Base-by-base conservation (phyloP, 2,329 filamentous ascomycete genomes). In the Ophiostoma piceae region DNA sequence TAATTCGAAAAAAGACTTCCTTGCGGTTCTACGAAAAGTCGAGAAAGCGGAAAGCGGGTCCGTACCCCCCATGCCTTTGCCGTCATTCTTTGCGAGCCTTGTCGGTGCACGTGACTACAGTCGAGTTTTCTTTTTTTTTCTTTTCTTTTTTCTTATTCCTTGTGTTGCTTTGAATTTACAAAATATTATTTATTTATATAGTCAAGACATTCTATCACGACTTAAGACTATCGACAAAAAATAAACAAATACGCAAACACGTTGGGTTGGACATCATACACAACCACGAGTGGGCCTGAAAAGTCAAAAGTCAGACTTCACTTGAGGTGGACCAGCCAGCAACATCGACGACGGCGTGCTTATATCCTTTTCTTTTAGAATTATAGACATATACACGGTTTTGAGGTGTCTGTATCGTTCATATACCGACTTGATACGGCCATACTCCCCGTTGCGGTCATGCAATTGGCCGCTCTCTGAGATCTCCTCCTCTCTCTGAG, bases 381-480 rank as follows among this genome's bases (percentile, higher is more conserved):
- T 26, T 57, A 3, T 7, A 1, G 6, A 9, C n/a, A 2, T 47
- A 19, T 16, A 60, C 26, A 22, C 11, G 57, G 26, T 26, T 35
- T 62, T 0, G 1, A 16, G 5, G 9, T 9, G 22, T n/a, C 11
- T 32, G 22, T 32, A 2, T 12, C 14, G 11, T 16, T 7, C 12
- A 6, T 5, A 26, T 4, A 14, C 22, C 26, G 32, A 6, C 12
- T 62, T 14, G 32, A 32, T 67, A 72, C 68, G 37, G 39, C 39
- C 29, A 16, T 57, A 37, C 51, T 67, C 62, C 26, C 37, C 39
- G 57, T 64, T 71, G 69, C 65, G 57, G 57, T 32, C 57, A 62
- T 62, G 57, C 57, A 62, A 26, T 32, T 26, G 26, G 29, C 32
- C 11, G 7, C 2, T 57, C 57, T 16, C n/a, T 65, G 16, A 51